Percentiles rank a stretch among this genome's conserved stretches.
phyloP scores from a whole-genome alignment of 495 filamentous ascomycete genomes.

The Trichoderma asperelloides region DNA sequence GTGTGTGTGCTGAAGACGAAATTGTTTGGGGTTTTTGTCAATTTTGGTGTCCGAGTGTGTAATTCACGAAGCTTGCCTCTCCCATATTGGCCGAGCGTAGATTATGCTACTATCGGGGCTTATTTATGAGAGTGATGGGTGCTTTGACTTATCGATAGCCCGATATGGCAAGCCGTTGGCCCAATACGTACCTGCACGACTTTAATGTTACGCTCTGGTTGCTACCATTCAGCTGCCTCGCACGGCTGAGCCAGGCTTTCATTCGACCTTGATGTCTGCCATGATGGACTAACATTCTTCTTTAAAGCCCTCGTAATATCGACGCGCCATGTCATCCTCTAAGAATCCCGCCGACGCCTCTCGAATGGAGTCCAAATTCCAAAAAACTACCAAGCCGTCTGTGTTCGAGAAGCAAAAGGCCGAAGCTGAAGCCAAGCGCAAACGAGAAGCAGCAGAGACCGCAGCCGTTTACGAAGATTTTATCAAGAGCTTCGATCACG shows the following conservation, averaged over 20 bases:
- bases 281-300: not conserved
- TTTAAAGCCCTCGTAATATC: not conserved
- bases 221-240: not conserved
- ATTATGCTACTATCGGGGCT: not conserved
- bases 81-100: not conserved
- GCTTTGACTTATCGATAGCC: not conserved
- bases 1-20: too few relatives aligned
- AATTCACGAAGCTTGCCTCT: not conserved
- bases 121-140: not conserved
- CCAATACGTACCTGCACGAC: too few relatives aligned
- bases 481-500: slow-evolving; percentile 77
- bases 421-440: slow-evolving; percentile 85
- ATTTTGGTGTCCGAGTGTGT: not conserved
- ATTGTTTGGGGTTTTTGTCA: not conserved
- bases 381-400: slow-evolving; percentile 77
- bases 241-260: not conserved
- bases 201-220: not conserved
- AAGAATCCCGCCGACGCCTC: slow-evolving; percentile 56
- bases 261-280: not conserved
- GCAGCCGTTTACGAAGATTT: slow-evolving; percentile 87
- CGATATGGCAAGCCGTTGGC: too few relatives aligned
- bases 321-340: slow-evolving; percentile 30
- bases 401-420: slow-evolving; percentile 89
- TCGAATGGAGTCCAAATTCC: slow-evolving; percentile 74
- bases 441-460: slow-evolving; percentile 79